These are phyloP conservation scores for Hericium rajendrae DNA, from an alignment of 768 basidiomycete species.

Conservation along the genomic window DNA sequence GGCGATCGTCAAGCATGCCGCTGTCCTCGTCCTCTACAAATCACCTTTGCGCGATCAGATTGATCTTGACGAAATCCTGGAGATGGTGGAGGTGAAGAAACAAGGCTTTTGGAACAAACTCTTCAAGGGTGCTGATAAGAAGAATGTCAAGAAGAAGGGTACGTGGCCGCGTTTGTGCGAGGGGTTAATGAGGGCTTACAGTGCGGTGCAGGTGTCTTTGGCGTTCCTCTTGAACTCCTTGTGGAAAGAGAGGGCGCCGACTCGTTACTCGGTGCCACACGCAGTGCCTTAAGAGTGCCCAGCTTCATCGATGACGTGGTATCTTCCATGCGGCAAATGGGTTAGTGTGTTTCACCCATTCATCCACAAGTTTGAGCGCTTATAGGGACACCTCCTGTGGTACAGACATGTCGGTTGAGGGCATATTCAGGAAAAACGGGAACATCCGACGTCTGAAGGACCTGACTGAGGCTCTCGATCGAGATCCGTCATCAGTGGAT, in stretches of 20 bases:
- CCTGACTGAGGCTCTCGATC: conserved; percentile 85
- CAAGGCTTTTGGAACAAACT: conserved; percentile 92
- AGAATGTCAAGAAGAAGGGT: conserved; percentile 86
- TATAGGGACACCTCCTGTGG: background rate
- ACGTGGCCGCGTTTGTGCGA: conserved; percentile 10
- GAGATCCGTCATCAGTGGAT: conserved; percentile 88
- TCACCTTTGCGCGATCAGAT: conserved; percentile 75
- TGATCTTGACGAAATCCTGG: conserved; percentile 88
- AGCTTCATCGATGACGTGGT: conserved; percentile 98
- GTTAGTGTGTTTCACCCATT: conserved; percentile 34
- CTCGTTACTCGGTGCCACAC: conserved; percentile 83
- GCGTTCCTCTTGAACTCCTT: conserved; percentile 83
- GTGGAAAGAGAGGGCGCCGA: conserved; percentile 96
- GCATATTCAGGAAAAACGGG: conserved; percentile 97
- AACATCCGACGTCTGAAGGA: conserved; percentile 92
- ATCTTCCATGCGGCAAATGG: conserved; percentile 99
- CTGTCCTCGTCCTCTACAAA: conserved; percentile 69
- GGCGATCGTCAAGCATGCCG: conserved; percentile 86
- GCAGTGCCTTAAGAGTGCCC: conserved; percentile 77
- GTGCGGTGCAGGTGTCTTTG: conserved; percentile 66
- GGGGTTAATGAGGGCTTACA: conserved; percentile 10
- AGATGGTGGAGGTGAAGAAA: conserved; percentile 89
- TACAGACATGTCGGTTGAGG: conserved; percentile 96
- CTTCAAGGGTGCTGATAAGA: conserved; percentile 81
- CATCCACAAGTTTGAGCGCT: background rate